phyloP scores from a whole-genome alignment of 2,329 filamentous ascomycete species.

The Catunica adiposa region DNA sequence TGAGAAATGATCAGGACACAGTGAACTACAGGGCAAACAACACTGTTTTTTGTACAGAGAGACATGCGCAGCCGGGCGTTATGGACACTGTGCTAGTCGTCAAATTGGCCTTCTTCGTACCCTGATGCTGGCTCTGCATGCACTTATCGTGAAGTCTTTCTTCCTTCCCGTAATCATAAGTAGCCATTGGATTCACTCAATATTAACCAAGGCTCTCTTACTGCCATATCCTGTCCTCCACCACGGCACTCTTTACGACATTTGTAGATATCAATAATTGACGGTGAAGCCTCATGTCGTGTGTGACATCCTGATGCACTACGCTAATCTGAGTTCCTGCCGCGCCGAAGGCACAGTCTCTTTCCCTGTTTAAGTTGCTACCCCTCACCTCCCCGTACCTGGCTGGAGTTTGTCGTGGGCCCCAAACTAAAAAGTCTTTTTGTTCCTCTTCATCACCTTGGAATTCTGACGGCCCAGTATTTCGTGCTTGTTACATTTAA shows the following conservation, averaged over 20 bases:
- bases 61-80: too few species aligned
- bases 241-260: background rate
- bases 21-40: background rate
- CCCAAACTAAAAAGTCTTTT: background rate
- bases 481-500: background rate
- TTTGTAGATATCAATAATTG: background rate
- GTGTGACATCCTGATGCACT: background rate
- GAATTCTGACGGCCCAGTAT: background rate
- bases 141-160: slow-evolving; percentile 10
- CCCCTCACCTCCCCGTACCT: background rate
- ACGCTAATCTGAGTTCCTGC: background rate
- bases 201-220: background rate
- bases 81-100: background rate
- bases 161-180: background rate
- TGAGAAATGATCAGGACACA: background rate
- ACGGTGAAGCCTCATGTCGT: background rate
- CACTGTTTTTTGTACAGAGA: background rate
- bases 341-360: background rate
- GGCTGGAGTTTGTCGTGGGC: background rate
- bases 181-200: background rate
- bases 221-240: background rate
- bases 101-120: background rate
- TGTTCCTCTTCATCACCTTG: background rate
- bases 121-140: slow-evolving; percentile 10
- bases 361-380: background rate